Percentiles rank a stretch among this genome's conserved stretches.
Evolutionary conservation across 331 rosid genomes (phyloP).

Genomic region (Quercus tomentella): DNA sequence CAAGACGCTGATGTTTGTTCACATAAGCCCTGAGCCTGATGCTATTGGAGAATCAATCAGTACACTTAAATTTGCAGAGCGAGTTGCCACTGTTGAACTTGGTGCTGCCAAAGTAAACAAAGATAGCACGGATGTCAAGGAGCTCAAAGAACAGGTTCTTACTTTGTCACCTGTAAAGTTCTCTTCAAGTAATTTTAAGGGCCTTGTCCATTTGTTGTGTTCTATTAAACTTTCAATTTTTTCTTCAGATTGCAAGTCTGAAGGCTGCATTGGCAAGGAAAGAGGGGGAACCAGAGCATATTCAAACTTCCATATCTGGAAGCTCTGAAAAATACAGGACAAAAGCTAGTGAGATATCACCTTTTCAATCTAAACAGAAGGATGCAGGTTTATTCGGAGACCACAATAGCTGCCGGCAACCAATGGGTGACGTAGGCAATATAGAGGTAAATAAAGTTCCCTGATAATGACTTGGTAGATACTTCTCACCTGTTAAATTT

Average conservation of each 20-base stretch:
- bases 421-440: conserved; percentile 71
- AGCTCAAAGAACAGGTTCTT: conserved; percentile 87
- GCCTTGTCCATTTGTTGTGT: neutral
- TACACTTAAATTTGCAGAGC: conserved; percentile 94
- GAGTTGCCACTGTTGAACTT: conserved; percentile 96
- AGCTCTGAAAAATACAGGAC: conserved; percentile 58
- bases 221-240: conserved; percentile 8
- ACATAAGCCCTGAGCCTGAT: conserved; percentile 88
- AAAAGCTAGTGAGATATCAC: conserved; percentile 50
- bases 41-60: conserved; percentile 82
- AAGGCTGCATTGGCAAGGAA: conserved; percentile 79
- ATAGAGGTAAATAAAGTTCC: conserved; percentile 41
- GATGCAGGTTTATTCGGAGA: conserved; percentile 32
- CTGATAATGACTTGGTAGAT: neutral
- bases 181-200: conserved; percentile 4
- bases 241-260: conserved; percentile 69
- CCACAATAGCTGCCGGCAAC: conserved; percentile 39
- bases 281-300: conserved; percentile 55
- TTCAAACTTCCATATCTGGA: conserved; percentile 34
- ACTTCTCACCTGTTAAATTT: neutral
- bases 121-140: conserved; percentile 78
- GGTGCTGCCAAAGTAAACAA: conserved; percentile 95
- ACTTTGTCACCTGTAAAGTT: neutral
- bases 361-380: conserved; percentile 42
- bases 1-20: conserved; percentile 95